Percentiles rank a stretch among this genome's conserved stretches.
Evolutionary conservation across 139 green algal genomes (phyloP).

Genomic region (Chlorella sp.): DNA sequence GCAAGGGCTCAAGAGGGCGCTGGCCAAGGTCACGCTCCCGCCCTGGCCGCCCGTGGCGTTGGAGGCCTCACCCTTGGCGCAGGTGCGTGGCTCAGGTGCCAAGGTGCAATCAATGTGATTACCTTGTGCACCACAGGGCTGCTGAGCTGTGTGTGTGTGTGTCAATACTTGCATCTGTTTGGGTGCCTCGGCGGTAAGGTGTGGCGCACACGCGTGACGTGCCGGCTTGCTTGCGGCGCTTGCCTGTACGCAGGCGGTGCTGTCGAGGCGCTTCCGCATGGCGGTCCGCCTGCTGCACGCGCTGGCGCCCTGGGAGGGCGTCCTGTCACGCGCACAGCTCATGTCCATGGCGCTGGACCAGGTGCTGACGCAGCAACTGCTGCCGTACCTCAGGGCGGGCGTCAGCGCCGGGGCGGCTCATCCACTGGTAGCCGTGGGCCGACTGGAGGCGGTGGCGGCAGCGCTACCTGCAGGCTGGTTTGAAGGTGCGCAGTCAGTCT

Average conservation of each 20-base stretch:
- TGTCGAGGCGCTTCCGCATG: conserved; percentile 49
- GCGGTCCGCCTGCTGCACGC: conserved; percentile 45
- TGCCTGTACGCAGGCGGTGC: conserved; percentile 23
- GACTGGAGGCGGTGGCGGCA: not conserved
- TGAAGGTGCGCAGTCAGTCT: not conserved
- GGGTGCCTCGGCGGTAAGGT: no score
- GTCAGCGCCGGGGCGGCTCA: not conserved
- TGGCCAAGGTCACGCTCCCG: conserved; percentile 25
- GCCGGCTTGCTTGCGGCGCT: no score
- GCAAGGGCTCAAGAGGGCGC: conserved; percentile 31
- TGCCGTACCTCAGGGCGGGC: conserved; percentile 40
- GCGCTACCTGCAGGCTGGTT: not conserved
- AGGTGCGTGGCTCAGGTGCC: conserved; percentile 16
- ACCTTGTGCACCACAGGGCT: no score
- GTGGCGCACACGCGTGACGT: no score
- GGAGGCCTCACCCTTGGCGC: conserved; percentile 24
- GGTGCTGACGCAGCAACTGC: conserved; percentile 36
- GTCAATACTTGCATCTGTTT: no score
- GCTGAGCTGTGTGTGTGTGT: no score
- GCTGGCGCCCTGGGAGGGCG: conserved; percentile 43
- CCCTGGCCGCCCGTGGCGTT: conserved; percentile 52
- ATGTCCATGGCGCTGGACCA: conserved; percentile 33
- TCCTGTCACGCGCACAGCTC: conserved; percentile 40
- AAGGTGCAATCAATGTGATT: no score
- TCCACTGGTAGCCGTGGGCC: not conserved